Evolutionary conservation across 805 yeast genomes (phyloP), one percentile per base, ranked within the genome.

Genomic region (Monosporozyma aerobia): DNA sequence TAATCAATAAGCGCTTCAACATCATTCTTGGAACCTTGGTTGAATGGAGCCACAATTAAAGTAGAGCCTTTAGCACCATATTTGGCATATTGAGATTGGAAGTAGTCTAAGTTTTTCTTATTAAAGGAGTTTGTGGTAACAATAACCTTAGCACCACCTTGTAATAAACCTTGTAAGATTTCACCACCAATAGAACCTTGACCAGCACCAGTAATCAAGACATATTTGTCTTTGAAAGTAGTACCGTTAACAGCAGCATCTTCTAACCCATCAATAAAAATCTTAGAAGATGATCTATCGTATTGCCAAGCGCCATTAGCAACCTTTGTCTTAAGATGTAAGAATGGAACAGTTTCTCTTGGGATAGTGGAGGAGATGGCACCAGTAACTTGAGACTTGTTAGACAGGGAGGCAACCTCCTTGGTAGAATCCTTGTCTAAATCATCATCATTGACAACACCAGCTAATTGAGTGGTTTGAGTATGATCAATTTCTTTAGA

Each of bases 131-230:
- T 90, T 51, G 99, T 94, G 48, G 99, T 94, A 53, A 92, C 96
- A 67, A 94, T 77, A 62, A 90, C 97, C 71, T 86, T 88, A 48
- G 99, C 98, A 77, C 99, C 99, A 74, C 99, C 99, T 66, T 92
- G 83, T 53, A 94, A 77, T 68, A 94, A 77, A 59, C 99, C 99
- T 75, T 88, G 95, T 68, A 94, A 78, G 61, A 94, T 81, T 73
- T 94, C 97, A 56, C 97, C 97, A 75, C 98, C 99, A 67, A 94
- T 94, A 50, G 99, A 94, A 52, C 98, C 99, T 48, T 88, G 90
- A 77, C 99, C 99, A 50, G 98, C 98, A 78, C 99, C 99, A 48
- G 99, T 94, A 59, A 94, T 77, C 64, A 94, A 80, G 50, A 90
- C 97, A 60, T 83, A 83, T 73, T 90, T 94, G 69, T 82, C 88